A percentile compares a stretch with the other conserved stretches of the same genome.
phyloP scores from a whole-genome alignment of 73 alveolate genomes.

The Durusdinium trenchii region DNA sequence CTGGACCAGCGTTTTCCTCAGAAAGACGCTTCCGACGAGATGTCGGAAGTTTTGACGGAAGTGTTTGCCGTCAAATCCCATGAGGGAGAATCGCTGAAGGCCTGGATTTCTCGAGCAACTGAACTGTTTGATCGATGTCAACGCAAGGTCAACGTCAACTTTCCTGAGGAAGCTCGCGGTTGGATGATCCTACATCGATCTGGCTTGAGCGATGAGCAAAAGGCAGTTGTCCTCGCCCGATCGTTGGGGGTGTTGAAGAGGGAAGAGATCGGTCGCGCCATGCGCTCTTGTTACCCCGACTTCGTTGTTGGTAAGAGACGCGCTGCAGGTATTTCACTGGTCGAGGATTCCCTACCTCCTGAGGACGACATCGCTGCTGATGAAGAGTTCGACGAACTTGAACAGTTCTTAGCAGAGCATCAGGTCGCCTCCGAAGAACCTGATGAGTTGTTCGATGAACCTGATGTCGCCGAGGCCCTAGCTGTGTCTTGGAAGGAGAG shows the following conservation, averaged over 20 bases:
- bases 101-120: background rate
- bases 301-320: background rate
- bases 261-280: background rate
- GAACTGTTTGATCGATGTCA: background rate
- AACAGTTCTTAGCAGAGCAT: background rate
- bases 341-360: background rate
- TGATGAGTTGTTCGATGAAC: background rate
- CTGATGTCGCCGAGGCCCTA: background rate
- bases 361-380: background rate
- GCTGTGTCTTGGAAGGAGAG: conserved; percentile 16
- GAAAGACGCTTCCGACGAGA: background rate
- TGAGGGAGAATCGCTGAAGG: background rate
- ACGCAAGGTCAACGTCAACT: background rate
- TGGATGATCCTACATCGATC: background rate
- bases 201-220: background rate
- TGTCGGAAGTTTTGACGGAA: background rate
- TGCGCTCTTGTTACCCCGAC: background rate
- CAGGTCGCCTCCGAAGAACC: background rate
- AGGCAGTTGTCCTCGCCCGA: background rate
- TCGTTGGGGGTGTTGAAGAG: background rate
- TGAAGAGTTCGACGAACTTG: background rate
- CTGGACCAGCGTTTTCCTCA: background rate
- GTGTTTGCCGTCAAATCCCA: background rate
- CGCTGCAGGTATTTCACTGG: background rate
- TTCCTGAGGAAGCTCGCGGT: background rate